phyloP scores from a whole-genome alignment of 1,139 yeast species.

The Taphrina populina region DNA sequence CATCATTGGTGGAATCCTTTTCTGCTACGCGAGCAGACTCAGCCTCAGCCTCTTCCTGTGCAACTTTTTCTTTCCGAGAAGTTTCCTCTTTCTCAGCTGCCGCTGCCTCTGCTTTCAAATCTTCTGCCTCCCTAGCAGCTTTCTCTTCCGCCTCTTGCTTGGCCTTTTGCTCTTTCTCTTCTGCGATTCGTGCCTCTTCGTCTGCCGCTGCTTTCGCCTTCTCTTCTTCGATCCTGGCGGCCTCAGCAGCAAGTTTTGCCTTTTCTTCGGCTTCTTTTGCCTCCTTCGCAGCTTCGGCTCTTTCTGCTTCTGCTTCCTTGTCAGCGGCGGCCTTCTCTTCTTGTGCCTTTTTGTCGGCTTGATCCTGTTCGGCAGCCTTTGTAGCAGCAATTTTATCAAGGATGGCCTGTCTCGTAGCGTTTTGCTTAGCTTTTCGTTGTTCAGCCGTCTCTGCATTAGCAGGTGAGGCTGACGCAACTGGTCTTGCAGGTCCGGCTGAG shows the following conservation, averaged over 20 bases:
- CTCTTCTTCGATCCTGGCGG: constrained; percentile 30
- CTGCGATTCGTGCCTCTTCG: constrained; percentile 33
- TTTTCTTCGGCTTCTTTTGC: constrained; percentile 35
- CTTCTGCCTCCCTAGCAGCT: constrained; percentile 31
- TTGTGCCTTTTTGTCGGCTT: constrained; percentile 1
- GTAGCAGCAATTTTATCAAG: constrained; percentile 21
- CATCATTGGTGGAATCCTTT: constrained; percentile 36
- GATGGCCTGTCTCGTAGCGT: constrained; percentile 25
- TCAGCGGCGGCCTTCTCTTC: constrained; percentile 36
- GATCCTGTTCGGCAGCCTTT: constrained; percentile 16
- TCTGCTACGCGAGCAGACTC: constrained; percentile 27
- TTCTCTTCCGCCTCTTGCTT: constrained; percentile 31
- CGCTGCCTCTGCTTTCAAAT: constrained; percentile 27
- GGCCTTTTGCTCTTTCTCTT: constrained; percentile 16
- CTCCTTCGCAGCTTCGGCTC: constrained; percentile 39
- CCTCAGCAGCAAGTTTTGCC: constrained; percentile 27
- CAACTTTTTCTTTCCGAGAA: constrained; percentile 15
- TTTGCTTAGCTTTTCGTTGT: constrained; percentile 26
- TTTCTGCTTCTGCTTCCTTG: constrained; percentile 39
- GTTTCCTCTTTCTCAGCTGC: constrained; percentile 31
- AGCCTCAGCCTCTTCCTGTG: constrained; percentile 18
- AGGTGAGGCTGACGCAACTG: not conserved
- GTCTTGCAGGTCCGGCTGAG: constrained; percentile 10
- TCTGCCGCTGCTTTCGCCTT: constrained; percentile 32
- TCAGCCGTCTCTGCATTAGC: constrained; percentile 16